These are phyloP conservation scores for Cercospora zeina DNA, from an alignment of 2,329 filamentous ascomycete species.

Conservation along the genomic window DNA sequence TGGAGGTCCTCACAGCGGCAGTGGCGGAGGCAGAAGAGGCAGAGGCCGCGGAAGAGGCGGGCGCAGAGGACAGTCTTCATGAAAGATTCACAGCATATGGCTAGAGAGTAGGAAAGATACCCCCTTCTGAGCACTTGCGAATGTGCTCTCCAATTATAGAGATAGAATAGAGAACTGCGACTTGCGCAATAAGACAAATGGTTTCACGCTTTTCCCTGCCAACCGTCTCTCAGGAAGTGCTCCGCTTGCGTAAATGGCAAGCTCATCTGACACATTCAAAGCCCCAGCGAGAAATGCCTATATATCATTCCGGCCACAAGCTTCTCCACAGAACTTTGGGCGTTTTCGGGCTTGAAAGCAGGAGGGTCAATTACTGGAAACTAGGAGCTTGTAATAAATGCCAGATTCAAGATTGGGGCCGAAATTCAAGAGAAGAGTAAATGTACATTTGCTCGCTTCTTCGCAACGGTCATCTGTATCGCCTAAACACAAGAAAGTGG, in stretches of 20 bases:
- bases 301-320: neutral
- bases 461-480: neutral
- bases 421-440: neutral
- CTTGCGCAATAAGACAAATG: neutral
- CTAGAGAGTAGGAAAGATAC: neutral
- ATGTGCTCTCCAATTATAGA: neutral
- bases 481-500: constrained; percentile 3
- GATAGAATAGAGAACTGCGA: neutral
- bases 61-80: constrained; percentile 12
- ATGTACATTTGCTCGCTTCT: constrained; percentile 5
- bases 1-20: constrained; percentile 6
- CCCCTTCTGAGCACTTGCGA: neutral
- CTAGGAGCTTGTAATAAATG: neutral
- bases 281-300: neutral
- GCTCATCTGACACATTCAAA: neutral
- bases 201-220: neutral
- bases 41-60: constrained; percentile 17
- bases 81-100: neutral
- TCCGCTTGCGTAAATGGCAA: neutral
- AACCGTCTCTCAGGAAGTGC: neutral
- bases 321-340: neutral
- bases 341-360: neutral
- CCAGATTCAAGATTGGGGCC: too few relatives aligned
- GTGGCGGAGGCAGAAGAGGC: constrained; percentile 15
- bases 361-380: neutral